phyloP scores from a whole-genome alignment of 495 filamentous ascomycete species.

The Hapsidospora chrysogenum region DNA sequence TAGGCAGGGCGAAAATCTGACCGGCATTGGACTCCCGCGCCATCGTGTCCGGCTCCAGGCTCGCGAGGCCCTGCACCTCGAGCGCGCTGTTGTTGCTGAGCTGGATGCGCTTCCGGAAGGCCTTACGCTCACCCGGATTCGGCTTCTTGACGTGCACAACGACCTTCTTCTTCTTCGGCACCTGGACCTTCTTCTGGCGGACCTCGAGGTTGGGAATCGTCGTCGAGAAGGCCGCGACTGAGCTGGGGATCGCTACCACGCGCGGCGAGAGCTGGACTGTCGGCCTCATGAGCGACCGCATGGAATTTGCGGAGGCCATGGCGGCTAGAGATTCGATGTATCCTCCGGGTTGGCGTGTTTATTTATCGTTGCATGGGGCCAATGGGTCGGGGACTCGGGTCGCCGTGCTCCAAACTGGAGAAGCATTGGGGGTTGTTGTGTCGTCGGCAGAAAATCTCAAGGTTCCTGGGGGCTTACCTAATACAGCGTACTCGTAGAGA shows the following conservation, averaged over 20 bases:
- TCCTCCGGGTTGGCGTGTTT: no score
- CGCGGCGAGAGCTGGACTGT: constrained; percentile 20
- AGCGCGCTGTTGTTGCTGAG: constrained; percentile 89
- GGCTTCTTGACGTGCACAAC: constrained; percentile 30
- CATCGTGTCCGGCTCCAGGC: constrained; percentile 39
- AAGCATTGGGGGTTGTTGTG: no score
- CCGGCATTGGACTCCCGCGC: constrained; percentile 37
- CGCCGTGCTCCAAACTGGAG: no score
- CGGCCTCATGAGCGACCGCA: constrained; percentile 47
- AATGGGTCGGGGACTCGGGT: no score
- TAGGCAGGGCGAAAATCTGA: constrained; percentile 51
- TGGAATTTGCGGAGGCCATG: constrained; percentile 55
- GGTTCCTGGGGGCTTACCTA: no score
- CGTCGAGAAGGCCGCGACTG: constrained; percentile 29
- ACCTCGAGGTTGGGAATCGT: constrained; percentile 21
- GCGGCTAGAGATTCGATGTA: no score
- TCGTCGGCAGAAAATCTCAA: no score
- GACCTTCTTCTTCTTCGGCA: constrained; percentile 36
- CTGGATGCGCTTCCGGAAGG: constrained; percentile 70
- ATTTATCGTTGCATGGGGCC: no score
- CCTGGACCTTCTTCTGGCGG: constrained; percentile 15
- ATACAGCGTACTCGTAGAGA: no score
- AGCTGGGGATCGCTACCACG: constrained; percentile 13
- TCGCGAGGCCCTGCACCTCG: constrained; percentile 44
- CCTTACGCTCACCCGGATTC: constrained; percentile 64